phyloP scores from a whole-genome alignment of 164 flowering plant genomes.

The Stephania cephalantha region DNA sequence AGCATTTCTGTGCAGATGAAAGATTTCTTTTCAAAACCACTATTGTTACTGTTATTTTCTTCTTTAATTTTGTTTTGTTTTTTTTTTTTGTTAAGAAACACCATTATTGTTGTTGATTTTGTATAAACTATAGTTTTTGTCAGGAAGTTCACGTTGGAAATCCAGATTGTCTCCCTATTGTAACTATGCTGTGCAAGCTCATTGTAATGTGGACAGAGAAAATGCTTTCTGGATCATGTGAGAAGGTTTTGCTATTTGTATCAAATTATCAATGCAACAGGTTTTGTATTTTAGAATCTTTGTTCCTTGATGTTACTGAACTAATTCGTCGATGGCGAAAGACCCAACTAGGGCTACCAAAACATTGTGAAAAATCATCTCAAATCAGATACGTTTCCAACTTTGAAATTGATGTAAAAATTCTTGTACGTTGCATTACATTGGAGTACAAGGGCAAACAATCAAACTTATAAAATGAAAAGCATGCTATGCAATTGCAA shows the following conservation, averaged over 20 bases:
- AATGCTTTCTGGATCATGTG: background rate
- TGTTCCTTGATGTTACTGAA: background rate
- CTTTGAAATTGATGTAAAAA: background rate
- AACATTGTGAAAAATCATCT: no score
- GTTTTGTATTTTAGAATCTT: background rate
- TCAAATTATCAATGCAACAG: background rate
- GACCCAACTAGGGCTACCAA: no score
- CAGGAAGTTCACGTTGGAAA: background rate
- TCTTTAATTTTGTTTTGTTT: no score
- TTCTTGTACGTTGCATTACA: background rate
- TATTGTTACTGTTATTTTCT: background rate
- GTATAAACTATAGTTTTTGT: background rate
- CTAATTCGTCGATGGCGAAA: background rate
- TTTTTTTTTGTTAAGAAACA: background rate
- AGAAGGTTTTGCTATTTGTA: background rate
- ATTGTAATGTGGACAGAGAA: background rate
- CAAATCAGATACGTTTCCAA: no score
- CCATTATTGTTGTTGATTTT: background rate
- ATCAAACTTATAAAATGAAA: background rate
- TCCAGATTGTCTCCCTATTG: background rate
- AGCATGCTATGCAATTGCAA: background rate
- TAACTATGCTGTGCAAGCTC: background rate
- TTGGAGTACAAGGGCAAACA: background rate
- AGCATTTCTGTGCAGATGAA: conserved; percentile 3
- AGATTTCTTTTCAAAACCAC: background rate